Base-by-base conservation (phyloP, 345 rosid species). In the Angophora floribunda region DNA sequence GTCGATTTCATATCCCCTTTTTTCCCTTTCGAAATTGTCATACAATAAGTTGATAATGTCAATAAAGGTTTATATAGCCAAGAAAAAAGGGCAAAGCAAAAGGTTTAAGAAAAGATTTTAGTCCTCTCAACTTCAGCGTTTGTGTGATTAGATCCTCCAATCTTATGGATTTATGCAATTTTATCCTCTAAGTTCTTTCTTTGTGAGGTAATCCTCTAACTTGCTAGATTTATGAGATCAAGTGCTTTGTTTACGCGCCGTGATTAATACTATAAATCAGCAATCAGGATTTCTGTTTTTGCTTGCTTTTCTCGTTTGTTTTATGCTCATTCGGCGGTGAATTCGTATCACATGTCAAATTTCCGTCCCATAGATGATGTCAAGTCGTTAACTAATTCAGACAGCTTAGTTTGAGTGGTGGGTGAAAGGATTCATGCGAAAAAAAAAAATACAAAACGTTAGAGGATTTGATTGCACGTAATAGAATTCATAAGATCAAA, bases 161-260 rank as follows among this genome's bases (percentile, higher is more conserved):
- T 13, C 17, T 70, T 70, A 9, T 70, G 47, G 44, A 44, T 70
- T 36, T 32, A 70, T 19, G 22, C 21, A 70, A 70, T 70, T 70
- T 36, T 41, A 17, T 36, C 4, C 26, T 70, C 26, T 4, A 36
- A 36, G 47, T 70, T 70, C 17, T 36, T 70, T 24, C 4, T 59
- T 32, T 16, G 45, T 9, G 9, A 6, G 32, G 17, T 32, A 32
- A 67, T 67, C 11, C 79, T 9, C 41, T 67, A 11, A 17, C 41
- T 32, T 11, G 7, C 3, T 28, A 0, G 16, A 61, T 61, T 61
- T 61, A 61, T 13, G 16, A 14, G 41, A 67, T 32, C 12, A 67
- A 32, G 19, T 9, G 41, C 32, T 67, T 0, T 16, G 22, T 32
- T 67, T 15, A 65, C 19, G 7, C 41, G n/a, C 0, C 7, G 0